Percentiles rank a stretch among this genome's conserved stretches.
These are phyloP conservation scores for Chloroidium sp. DNA, from an alignment of 163 green algal genomes.

Conservation along the genomic window DNA sequence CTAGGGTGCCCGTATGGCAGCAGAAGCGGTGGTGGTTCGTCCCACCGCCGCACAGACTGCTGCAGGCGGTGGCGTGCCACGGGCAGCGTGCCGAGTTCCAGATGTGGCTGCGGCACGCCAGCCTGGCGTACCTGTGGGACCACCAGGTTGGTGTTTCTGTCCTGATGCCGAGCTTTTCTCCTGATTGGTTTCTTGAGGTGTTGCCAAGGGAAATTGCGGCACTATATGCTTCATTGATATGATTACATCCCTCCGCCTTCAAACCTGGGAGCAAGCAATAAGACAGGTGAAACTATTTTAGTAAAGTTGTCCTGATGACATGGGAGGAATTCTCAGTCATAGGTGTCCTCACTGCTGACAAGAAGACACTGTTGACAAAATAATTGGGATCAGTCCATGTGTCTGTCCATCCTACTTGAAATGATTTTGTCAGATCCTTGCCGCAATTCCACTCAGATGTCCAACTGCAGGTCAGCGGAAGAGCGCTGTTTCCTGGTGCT, in stretches of 20 bases:
- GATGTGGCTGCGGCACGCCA: conserved; percentile 14
- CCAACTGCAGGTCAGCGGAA: background rate
- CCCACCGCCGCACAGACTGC: background rate
- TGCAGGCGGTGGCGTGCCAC: background rate
- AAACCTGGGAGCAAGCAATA: no score
- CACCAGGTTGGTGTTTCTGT: conserved; percentile 39
- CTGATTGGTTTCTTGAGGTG: no score
- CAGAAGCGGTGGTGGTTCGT: conserved; percentile 8
- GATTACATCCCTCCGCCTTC: no score
- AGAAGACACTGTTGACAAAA: no score
- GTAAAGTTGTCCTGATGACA: no score
- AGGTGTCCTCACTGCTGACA: no score
- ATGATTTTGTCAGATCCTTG: background rate
- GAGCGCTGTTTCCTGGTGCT: background rate
- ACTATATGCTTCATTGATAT: no score
- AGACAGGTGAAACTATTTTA: no score
- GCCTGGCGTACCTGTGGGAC: conserved; percentile 50
- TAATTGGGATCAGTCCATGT: no score
- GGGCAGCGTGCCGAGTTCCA: conserved; percentile 5
- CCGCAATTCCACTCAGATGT: background rate
- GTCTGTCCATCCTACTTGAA: background rate
- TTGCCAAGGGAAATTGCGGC: no score
- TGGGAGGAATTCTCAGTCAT: no score
- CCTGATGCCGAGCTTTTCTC: no score
- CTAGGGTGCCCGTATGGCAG: background rate